Conservation (phyloP, 208 protist genomes). For the Leptomonas pyrrhocoris region DNA sequence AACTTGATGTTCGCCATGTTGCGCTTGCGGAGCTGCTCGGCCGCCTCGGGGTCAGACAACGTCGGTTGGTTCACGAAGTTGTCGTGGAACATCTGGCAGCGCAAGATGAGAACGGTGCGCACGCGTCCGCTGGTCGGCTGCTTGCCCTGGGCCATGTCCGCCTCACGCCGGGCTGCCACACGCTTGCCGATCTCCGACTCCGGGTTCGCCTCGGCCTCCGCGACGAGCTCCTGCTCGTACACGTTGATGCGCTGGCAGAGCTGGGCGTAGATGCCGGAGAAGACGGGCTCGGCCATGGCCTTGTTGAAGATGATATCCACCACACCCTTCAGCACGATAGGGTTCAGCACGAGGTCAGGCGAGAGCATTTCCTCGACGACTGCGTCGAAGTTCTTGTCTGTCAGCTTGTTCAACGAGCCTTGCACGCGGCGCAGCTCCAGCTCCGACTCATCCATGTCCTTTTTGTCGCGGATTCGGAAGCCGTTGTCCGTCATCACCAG, state of each 20-base stretch:
- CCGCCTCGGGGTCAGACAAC: slow-evolving; percentile 50
- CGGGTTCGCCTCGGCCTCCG: slow-evolving; percentile 44
- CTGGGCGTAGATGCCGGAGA: slow-evolving; percentile 82
- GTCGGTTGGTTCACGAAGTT: slow-evolving; percentile 47
- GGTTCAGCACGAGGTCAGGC: slow-evolving; percentile 74
- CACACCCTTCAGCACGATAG: slow-evolving; percentile 58
- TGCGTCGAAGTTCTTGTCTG: slow-evolving; percentile 82
- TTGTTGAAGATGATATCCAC: slow-evolving; percentile 89
- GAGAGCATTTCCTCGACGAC: slow-evolving; percentile 65
- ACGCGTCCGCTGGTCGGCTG: slow-evolving; percentile 41
- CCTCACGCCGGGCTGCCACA: slow-evolving; percentile 22
- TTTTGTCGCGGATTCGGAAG: slow-evolving; percentile 76
- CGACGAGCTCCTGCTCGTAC: slow-evolving; percentile 73
- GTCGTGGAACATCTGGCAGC: slow-evolving; percentile 66
- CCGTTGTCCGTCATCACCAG: slow-evolving; percentile 85
- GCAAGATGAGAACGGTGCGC: slow-evolving; percentile 46
- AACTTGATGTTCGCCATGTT: slow-evolving; percentile 93
- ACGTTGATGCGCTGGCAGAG: slow-evolving; percentile 75
- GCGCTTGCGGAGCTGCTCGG: slow-evolving; percentile 72
- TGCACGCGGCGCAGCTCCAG: slow-evolving; percentile 75
- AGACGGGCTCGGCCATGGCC: slow-evolving; percentile 88
- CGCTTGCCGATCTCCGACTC: slow-evolving; percentile 36
- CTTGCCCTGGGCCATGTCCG: slow-evolving; percentile 29
- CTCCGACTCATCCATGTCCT: slow-evolving; percentile 74
- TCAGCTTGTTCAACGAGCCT: slow-evolving; percentile 87